phyloP scores from a whole-genome alignment of 163 green algal species.

The Dunaliella salina region DNA sequence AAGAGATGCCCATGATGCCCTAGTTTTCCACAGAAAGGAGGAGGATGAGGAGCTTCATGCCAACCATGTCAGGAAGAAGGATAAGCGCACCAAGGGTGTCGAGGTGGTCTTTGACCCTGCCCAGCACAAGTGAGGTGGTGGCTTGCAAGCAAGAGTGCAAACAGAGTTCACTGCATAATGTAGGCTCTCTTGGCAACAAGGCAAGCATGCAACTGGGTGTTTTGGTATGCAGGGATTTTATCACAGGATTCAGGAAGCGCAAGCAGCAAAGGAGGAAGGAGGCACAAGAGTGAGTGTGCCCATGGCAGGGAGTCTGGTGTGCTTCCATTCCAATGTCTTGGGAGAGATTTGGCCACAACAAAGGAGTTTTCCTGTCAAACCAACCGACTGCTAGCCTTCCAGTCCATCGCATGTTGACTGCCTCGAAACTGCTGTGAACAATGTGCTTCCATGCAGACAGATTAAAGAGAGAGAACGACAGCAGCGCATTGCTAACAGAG shows the following conservation, averaged over 20 bases:
- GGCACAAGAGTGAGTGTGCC: constrained; percentile 39
- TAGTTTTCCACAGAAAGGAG: constrained; percentile 3
- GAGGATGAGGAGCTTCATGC: constrained; percentile 23
- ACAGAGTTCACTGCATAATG: no score
- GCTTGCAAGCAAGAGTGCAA: no score
- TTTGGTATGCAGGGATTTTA: constrained; percentile 45
- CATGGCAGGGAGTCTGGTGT: no score
- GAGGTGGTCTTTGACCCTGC: constrained; percentile 56
- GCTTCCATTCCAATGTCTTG: no score
- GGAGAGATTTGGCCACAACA: no score
- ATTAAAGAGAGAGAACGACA: constrained; percentile 36
- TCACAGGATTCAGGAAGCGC: constrained; percentile 64
- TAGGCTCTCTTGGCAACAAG: not conserved
- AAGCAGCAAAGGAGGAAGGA: constrained; percentile 54
- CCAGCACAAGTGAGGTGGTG: constrained; percentile 40
- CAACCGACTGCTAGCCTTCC: no score
- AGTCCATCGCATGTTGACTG: no score
- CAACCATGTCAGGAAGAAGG: constrained; percentile 44
- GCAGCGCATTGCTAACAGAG: constrained; percentile 37
- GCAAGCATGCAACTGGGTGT: not conserved
- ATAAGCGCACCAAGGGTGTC: constrained; percentile 35
- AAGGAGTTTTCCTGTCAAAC: no score
- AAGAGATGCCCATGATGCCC: not conserved
- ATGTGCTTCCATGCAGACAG: constrained; percentile 29
- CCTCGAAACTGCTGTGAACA: no score